Percentiles rank a stretch among this genome's conserved stretches.
phyloP scores from a whole-genome alignment of 352 stramenopile genomes.

The Pythium sukuiense region DNA sequence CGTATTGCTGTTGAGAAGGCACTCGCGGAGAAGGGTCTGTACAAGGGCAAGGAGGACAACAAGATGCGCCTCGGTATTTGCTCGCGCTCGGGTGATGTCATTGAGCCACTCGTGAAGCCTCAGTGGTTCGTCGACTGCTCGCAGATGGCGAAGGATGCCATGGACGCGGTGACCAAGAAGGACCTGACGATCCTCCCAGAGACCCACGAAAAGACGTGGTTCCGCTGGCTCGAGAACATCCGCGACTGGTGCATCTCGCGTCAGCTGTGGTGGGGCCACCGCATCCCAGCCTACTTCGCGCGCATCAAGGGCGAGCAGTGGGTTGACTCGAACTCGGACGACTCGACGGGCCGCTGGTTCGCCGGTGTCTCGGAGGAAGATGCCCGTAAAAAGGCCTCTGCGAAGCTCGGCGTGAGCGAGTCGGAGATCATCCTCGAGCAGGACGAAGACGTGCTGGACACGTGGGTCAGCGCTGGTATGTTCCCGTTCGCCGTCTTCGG shows the following conservation, averaged over 20 bases:
- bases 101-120: slow-evolving; percentile 99
- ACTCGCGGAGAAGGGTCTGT: slow-evolving; percentile 93
- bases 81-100: slow-evolving; percentile 97
- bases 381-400: slow-evolving; percentile 83
- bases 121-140: slow-evolving; percentile 96
- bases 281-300: slow-evolving; percentile 98
- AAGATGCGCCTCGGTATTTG: slow-evolving; percentile 98
- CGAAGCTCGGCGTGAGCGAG: slow-evolving; percentile 56
- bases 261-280: slow-evolving; percentile 99
- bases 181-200: slow-evolving; percentile 82
- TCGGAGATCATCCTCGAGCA: slow-evolving; percentile 90
- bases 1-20: slow-evolving; percentile 88
- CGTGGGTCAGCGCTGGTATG: slow-evolving; percentile 98
- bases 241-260: slow-evolving; percentile 99
- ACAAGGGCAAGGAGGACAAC: slow-evolving; percentile 96
- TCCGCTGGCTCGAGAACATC: slow-evolving; percentile 98
- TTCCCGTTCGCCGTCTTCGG: slow-evolving; percentile 93
- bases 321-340: slow-evolving; percentile 72
- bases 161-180: slow-evolving; percentile 79
- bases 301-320: slow-evolving; percentile 86
- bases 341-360: slow-evolving; percentile 66
- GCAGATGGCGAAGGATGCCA: slow-evolving; percentile 84
- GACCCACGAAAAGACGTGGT: slow-evolving; percentile 94
- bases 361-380: slow-evolving; percentile 84
- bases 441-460: slow-evolving; percentile 99